phyloP scores from a whole-genome alignment of 192 early-diverging fungal genomes.

The Oehlia diaphana region DNA sequence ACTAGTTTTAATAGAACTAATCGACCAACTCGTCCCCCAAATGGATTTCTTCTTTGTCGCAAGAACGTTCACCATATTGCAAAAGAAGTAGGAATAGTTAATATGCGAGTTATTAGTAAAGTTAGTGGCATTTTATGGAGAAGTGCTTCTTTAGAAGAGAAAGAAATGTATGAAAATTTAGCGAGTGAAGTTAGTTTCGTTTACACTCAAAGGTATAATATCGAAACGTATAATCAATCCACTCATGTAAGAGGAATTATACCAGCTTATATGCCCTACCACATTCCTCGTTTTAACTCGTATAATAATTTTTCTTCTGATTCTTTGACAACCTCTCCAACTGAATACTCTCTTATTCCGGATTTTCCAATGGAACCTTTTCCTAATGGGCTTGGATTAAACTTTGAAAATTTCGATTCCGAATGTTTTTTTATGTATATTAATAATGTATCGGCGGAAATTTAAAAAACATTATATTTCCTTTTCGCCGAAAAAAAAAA shows the following conservation, averaged over 20 bases:
- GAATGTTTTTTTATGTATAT: too few species aligned
- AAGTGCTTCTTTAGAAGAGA: not conserved
- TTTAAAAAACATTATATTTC: too few species aligned
- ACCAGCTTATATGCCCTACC: not conserved
- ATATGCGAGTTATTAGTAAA: slow-evolving; percentile 13
- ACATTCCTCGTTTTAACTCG: not conserved
- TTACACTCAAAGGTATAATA: not conserved
- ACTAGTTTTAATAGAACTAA: not conserved
- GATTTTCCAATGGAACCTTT: too few species aligned
- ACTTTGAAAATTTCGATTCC: too few species aligned
- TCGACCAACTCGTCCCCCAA: not conserved
- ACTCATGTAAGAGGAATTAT: not conserved
- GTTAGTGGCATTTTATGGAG: not conserved
- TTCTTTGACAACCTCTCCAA: too few species aligned
- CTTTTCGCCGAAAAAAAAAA: too few species aligned
- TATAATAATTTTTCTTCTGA: not conserved
- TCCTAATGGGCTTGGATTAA: too few species aligned
- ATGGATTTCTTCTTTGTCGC: not conserved
- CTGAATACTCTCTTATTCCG: too few species aligned
- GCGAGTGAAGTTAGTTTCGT: not conserved
- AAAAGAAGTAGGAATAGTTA: not conserved
- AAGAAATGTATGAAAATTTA: slow-evolving; percentile 7
- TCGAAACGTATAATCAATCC: not conserved
- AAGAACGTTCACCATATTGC: not conserved
- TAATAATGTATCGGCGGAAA: too few species aligned